Evolutionary conservation across 192 early-diverging fungal species (phyloP).

Genomic region (Coemansia sp.): DNA sequence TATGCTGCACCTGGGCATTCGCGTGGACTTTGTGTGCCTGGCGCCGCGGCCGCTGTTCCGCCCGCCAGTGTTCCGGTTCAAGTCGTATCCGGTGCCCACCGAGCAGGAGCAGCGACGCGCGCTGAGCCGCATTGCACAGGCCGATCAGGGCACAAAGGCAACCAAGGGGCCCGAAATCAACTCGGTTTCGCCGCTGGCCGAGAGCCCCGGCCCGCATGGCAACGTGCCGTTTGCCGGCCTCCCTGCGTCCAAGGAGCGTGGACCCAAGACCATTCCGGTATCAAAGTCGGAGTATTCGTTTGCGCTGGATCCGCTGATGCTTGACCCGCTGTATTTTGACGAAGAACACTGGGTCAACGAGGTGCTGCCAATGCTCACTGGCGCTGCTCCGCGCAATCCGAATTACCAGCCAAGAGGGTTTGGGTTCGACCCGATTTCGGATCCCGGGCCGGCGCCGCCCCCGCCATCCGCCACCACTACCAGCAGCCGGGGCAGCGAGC

Average conservation of each 20-base stretch:
- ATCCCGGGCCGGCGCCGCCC: too few relatives aligned
- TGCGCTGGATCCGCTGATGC: slow-evolving; percentile 36
- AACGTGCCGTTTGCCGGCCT: neutral
- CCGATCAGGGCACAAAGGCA: slow-evolving; percentile 2
- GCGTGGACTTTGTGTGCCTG: slow-evolving; percentile 88
- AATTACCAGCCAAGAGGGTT: too few relatives aligned
- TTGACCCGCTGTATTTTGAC: slow-evolving; percentile 49
- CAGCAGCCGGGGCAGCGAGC: too few relatives aligned
- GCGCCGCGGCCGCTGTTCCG: slow-evolving; percentile 81
- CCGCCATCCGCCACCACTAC: too few relatives aligned
- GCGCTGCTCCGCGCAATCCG: neutral
- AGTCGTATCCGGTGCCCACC: slow-evolving; percentile 48
- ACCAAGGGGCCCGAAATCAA: slow-evolving; percentile 24
- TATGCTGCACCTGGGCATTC: slow-evolving; percentile 88
- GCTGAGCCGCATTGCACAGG: slow-evolving; percentile 1
- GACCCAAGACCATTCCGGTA: slow-evolving; percentile 2
- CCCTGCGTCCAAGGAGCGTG: slow-evolving; percentile 26
- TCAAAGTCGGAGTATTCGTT: slow-evolving; percentile 5
- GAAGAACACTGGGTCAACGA: slow-evolving; percentile 34
- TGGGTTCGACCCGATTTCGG: too few relatives aligned
- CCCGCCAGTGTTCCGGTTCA: slow-evolving; percentile 82
- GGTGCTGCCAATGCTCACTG: slow-evolving; percentile 15
- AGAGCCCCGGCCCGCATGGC: slow-evolving; percentile 18
- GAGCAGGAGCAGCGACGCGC: slow-evolving; percentile 37
- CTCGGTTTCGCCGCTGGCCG: slow-evolving; percentile 31